phyloP scores from a whole-genome alignment of 2,329 filamentous ascomycete genomes.

The Periglandula ipomoeae region DNA sequence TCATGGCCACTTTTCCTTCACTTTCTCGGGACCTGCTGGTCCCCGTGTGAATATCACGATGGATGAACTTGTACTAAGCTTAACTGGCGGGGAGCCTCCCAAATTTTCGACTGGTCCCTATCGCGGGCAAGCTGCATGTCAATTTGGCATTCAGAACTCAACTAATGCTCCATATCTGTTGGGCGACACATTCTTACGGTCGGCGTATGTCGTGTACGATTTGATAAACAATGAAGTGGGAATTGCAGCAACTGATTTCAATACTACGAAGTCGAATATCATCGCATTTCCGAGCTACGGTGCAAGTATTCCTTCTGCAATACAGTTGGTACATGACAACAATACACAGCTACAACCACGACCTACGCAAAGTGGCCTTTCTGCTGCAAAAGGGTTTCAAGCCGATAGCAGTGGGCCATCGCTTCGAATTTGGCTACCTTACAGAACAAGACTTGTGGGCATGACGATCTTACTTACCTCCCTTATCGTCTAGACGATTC shows the following conservation, averaged over 20 bases:
- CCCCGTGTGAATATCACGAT: conserved; percentile 43
- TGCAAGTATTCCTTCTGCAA: conserved; percentile 42
- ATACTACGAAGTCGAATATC: conserved; percentile 39
- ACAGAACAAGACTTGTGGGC: background rate
- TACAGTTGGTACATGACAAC: conserved; percentile 20
- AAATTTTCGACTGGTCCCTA: conserved; percentile 32
- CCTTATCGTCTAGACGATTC: no score
- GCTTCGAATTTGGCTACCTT: background rate
- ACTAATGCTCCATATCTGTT: conserved; percentile 35
- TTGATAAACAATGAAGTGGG: conserved; percentile 47
- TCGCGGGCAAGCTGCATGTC: conserved; percentile 37
- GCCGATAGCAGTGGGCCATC: conserved; percentile 11
- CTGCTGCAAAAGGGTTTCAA: conserved; percentile 22
- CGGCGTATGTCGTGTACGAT: conserved; percentile 53
- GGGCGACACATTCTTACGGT: conserved; percentile 34
- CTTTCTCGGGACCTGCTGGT: conserved; percentile 38
- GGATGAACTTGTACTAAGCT: conserved; percentile 45
- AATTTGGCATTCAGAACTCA: conserved; percentile 48
- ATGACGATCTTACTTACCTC: background rate
- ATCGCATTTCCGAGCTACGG: conserved; percentile 40
- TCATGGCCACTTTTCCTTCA: conserved; percentile 43
- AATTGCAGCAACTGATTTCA: conserved; percentile 47
- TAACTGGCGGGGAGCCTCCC: conserved; percentile 25
- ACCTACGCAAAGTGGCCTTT: conserved; percentile 12
- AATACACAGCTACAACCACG: conserved; percentile 10